These are phyloP conservation scores for Leccinum solheimii DNA, from an alignment of 1,284 basidiomycete genomes.

Conservation along the genomic window DNA sequence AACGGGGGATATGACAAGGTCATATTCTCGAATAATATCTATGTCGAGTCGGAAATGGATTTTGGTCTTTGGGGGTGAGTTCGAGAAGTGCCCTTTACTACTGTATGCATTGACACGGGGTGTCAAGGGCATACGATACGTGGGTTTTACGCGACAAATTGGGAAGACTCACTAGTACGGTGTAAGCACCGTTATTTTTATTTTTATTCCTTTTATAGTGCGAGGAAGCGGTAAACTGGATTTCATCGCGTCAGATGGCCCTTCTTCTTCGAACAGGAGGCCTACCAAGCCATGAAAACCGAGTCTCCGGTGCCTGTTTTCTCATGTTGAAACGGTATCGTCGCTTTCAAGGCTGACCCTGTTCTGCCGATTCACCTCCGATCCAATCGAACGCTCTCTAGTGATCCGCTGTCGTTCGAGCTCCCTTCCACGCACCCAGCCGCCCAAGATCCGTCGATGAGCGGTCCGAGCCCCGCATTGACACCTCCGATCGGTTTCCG, in stretches of 20 bases:
- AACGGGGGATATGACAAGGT: conserved; percentile 44
- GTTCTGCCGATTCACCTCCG: conserved; percentile 40
- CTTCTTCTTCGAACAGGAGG: conserved; percentile 45
- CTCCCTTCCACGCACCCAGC: conserved; percentile 22
- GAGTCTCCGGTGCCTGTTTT: conserved; percentile 50
- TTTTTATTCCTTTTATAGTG: not conserved
- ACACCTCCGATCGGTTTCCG: conserved; percentile 47
- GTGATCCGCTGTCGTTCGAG: conserved; percentile 19
- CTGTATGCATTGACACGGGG: not conserved
- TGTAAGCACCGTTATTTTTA: conserved; percentile 12
- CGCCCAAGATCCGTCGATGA: conserved; percentile 7
- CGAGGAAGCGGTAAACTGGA: not conserved
- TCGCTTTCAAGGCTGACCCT: conserved; percentile 48
- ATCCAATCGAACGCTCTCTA: conserved; percentile 32
- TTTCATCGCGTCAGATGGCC: conserved; percentile 43
- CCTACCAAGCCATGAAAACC: conserved; percentile 36
- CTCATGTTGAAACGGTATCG: conserved; percentile 63
- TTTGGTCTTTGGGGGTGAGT: conserved; percentile 40
- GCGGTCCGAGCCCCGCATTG: conserved; percentile 32
- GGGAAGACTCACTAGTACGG: conserved; percentile 17
- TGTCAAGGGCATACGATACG: conserved; percentile 22
- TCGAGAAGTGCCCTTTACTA: not conserved
- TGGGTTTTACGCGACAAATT: conserved; percentile 26
- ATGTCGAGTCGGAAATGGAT: conserved; percentile 50
- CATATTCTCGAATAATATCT: conserved; percentile 56